Evolutionary conservation across 1,139 yeast genomes (phyloP), one percentile per base, ranked within the genome.

Genomic region (Pichia inconspicua): DNA sequence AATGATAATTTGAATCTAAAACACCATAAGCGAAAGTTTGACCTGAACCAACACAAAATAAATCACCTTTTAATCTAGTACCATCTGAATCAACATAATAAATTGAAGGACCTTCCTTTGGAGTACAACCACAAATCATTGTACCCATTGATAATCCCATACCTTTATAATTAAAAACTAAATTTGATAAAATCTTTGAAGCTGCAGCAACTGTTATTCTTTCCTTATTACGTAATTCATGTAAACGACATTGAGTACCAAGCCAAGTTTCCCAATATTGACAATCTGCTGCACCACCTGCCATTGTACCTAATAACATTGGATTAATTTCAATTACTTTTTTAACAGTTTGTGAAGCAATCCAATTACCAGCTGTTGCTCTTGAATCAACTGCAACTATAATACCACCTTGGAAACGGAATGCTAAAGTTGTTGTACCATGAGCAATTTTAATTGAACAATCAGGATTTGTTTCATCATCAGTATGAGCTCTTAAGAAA

Each of bases 281-380:
- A 75, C 99, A 92, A 70, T 92, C 99, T 28, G 98, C 98, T 46
- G 99, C 99, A 73, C 97, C 97, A 70, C 99, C 99, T 36, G 99
- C 99, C 97, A 92, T 83, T 32, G 99, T 92, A 56, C 99, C 99
- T 60, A 92, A 76, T 58, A 92, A 71, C 64, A 86, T 85, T 46
- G 97, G 97, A 68, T 94, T 94, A 70, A 92, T 92, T 67, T 92
- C 92, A 64, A 92, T 90, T 47, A 92, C 98, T 69, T 92, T 92
- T 70, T 92, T 90, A 56, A 92, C 99, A 2, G 97, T 89, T 68
- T 90, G 97, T 27, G 97, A 89, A 15, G 97, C 98, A 61, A 94
- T 84, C 97, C 97, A 92, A 62, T 85, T 84, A 47, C 98, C 98
- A 12, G 95, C 96, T n/a, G 97, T 86, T 52, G 98, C 97, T 69